Evolutionary conservation across 179 eudicot genomes (phyloP).

Genomic region (Sideroxylon spinosum): DNA sequence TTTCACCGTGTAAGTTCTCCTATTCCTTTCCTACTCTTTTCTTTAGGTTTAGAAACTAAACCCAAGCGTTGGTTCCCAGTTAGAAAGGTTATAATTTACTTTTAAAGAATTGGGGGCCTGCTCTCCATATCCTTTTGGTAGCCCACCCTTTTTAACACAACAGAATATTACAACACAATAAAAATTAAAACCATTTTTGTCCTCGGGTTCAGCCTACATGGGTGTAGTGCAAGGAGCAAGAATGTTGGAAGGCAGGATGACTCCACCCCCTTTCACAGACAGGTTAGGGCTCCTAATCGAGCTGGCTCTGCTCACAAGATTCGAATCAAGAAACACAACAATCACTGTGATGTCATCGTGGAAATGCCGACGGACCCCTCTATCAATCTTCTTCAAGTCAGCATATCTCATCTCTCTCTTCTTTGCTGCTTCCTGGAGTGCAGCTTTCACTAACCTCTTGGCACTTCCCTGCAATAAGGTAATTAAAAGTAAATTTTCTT

Average conservation of each 20-base stretch:
- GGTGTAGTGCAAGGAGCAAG: conserved; percentile 52
- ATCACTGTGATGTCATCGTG: conserved; percentile 88
- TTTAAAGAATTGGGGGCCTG: conserved; percentile 10
- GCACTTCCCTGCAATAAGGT: conserved; percentile 71
- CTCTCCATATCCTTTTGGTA: conserved; percentile 10
- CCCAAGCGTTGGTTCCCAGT: conserved; percentile 13
- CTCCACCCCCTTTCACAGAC: conserved; percentile 67
- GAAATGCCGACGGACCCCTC: conserved; percentile 91
- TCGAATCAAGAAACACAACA: conserved; percentile 70
- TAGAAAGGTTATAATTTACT: conserved; percentile 11
- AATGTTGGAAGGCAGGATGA: conserved; percentile 45
- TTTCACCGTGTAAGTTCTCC: too few relatives aligned
- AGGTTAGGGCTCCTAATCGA: conserved; percentile 38
- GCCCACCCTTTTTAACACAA: conserved; percentile 14
- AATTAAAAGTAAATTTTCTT: background rate
- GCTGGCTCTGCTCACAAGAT: conserved; percentile 65
- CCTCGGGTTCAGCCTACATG: conserved; percentile 7
- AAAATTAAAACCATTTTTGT: background rate
- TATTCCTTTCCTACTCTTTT: conserved; percentile 1
- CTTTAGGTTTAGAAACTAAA: conserved; percentile 9
- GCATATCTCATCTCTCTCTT: conserved; percentile 95
- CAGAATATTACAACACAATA: conserved; percentile 8
- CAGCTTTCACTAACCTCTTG: conserved; percentile 67
- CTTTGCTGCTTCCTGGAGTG: conserved; percentile 90
- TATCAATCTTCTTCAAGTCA: conserved; percentile 84